Base-by-base conservation (phyloP, 805 yeast species). In the Wickerhamiella azymoides region DNA sequence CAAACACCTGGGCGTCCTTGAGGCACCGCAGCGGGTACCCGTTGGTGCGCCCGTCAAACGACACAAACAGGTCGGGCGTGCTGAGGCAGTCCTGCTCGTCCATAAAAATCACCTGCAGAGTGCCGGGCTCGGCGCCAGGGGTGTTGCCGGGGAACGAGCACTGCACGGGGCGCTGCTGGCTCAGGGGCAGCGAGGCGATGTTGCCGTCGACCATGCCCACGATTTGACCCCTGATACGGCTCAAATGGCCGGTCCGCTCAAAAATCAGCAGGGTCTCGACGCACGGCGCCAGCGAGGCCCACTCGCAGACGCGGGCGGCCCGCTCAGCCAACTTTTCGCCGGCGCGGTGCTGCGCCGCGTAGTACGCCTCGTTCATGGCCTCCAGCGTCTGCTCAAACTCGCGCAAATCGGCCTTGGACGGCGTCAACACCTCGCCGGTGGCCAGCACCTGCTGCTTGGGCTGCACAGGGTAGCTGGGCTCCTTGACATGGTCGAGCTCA, bases 1-100 rank as follows among this genome's bases (percentile, higher is more conserved):
- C 19, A 17, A 44, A 48, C 4, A 44, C 28, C 9, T 35, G 16
- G 14, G 40, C 39, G 3, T 21, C 16, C 14, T 11, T 16, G 17
- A 48, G 42, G 1, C 43, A 39, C 19, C 26, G 6, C 17, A 48
- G 27, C 5, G 50, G 50, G 39, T 37, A 48, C n/a, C 48, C 48
- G 7, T 35, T 30, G 11, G 46, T 19, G 11, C 30, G 8, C 7
- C 48, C 43, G 11, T 40, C 39, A 18, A 45, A 42, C 2, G 45
- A 32, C 14, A 48, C 39, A 17, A 48, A 45, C 40, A 48, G 14
- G 19, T 48, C 50, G 10, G 48, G 47, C 10, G 9, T 9, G 5
- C 18, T 35, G 27, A 32, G 24, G 17, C 13, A 7, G 11, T 18
- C 26, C 11, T 10, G 14, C 17, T 27, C 14, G 14, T 35, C 33